Percentiles rank a stretch among this genome's conserved stretches.
phyloP scores from a whole-genome alignment of 352 stramenopile species.

The Globisporangium irregulare region DNA sequence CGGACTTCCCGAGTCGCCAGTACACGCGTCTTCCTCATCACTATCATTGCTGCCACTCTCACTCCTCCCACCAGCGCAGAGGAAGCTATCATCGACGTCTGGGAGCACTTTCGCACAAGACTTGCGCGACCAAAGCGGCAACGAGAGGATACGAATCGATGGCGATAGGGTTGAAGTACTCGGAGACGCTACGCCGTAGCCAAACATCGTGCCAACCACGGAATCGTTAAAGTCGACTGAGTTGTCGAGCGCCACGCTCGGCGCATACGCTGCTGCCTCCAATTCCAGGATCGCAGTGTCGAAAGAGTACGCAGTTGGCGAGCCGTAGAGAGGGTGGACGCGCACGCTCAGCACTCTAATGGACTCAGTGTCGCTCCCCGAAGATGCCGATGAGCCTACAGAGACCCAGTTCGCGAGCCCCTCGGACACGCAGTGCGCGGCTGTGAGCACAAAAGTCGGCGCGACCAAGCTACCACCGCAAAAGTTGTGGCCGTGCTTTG shows the following conservation, averaged over 20 bases:
- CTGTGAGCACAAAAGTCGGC: constrained; percentile 40
- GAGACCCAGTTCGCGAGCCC: constrained; percentile 26
- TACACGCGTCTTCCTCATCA: constrained; percentile 4
- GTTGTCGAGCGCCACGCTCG: constrained; percentile 3
- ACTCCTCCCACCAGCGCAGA: neutral
- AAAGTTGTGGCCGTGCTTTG: constrained; percentile 26
- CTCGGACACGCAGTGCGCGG: constrained; percentile 31
- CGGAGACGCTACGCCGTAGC: neutral
- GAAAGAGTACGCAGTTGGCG: neutral
- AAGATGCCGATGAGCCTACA: constrained; percentile 25
- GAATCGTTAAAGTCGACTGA: constrained; percentile 1
- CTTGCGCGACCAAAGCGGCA: neutral
- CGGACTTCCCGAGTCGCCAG: constrained; percentile 1
- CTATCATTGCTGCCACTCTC: neutral
- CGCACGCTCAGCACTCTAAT: constrained; percentile 5
- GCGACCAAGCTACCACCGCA: constrained; percentile 44
- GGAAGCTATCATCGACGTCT: constrained; percentile 3
- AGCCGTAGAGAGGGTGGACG: constrained; percentile 3
- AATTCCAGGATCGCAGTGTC: constrained; percentile 4
- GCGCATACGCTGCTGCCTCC: neutral
- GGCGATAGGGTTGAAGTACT: neutral
- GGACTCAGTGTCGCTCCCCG: constrained; percentile 12
- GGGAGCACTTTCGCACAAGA: constrained; percentile 5
- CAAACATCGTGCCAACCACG: neutral
- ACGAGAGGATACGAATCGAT: neutral